Evolutionary conservation across 306 rosid species (phyloP).

Genomic region (Casuarina glauca): DNA sequence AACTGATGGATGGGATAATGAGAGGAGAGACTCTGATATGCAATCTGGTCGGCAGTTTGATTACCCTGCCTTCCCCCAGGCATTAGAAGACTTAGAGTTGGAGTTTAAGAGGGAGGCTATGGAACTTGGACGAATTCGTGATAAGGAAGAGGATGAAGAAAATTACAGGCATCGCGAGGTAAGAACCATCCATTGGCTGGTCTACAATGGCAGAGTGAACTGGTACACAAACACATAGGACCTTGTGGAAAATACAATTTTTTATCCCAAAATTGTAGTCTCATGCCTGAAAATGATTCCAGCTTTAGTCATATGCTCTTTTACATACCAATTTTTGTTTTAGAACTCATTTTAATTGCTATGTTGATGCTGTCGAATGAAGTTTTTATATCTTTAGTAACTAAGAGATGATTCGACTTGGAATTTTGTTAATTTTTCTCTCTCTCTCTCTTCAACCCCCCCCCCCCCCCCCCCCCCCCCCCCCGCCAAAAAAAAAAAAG

Average conservation of each 20-base stretch:
- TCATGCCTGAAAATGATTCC: background rate
- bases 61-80: slow-evolving; percentile 48
- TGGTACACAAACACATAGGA: slow-evolving; percentile 4
- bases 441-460: background rate
- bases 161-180: slow-evolving; percentile 95
- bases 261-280: background rate
- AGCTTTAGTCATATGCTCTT: background rate
- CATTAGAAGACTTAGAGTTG: slow-evolving; percentile 84
- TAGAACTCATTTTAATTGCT: background rate
- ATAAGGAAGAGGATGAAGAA: slow-evolving; percentile 97
- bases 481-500: no score
- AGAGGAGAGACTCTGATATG: slow-evolving; percentile 68
- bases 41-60: slow-evolving; percentile 70
- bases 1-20: slow-evolving; percentile 79
- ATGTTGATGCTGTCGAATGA: background rate
- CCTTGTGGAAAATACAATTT: background rate
- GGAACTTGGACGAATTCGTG: slow-evolving; percentile 74
- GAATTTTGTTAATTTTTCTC: background rate
- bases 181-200: slow-evolving; percentile 24
- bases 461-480: no score
- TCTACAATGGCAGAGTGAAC: slow-evolving; percentile 22
- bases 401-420: background rate
- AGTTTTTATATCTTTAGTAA: background rate
- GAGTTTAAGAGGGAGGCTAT: slow-evolving; percentile 74
- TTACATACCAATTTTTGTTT: background rate